Percentiles rank a stretch among this genome's conserved stretches.
Evolutionary conservation across 768 basidiomycete species (phyloP).

Genomic region (Mycena leptocephala): DNA sequence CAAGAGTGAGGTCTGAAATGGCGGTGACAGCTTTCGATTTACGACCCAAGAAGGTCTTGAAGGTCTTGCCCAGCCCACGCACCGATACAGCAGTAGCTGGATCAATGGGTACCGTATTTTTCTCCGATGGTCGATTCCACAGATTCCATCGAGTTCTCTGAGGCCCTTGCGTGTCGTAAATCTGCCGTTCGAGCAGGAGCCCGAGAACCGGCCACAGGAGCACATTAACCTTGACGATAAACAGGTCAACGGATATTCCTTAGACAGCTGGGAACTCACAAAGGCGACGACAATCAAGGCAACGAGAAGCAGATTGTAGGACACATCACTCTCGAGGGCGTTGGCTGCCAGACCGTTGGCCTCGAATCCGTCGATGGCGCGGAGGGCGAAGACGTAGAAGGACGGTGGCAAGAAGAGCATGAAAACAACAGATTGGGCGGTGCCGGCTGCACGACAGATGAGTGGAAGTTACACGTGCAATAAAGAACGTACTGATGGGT

Average conservation of each 20-base stretch:
- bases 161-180: too few species aligned
- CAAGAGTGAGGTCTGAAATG: too few species aligned
- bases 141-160: too few species aligned
- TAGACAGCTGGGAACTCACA: slow-evolving; percentile 63
- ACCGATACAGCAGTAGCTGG: too few species aligned
- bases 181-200: slow-evolving; percentile 66
- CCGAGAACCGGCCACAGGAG: slow-evolving; percentile 84
- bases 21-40: too few species aligned
- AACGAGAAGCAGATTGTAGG: slow-evolving; percentile 66
- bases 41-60: too few species aligned
- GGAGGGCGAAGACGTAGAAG: slow-evolving; percentile 80
- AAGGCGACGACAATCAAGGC: slow-evolving; percentile 75
- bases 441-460: too few species aligned
- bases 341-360: slow-evolving; percentile 69
- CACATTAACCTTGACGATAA: slow-evolving; percentile 67
- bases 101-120: too few species aligned
- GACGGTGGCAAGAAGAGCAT: slow-evolving; percentile 82
- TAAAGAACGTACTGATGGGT: neutral
- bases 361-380: slow-evolving; percentile 80
- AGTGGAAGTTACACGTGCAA: neutral
- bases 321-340: slow-evolving; percentile 71
- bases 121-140: too few species aligned
- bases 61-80: too few species aligned
- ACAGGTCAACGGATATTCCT: neutral
- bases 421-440: slow-evolving; percentile 70